phyloP scores from a whole-genome alignment of 495 filamentous ascomycete genomes.

The Penicillium parvum region DNA sequence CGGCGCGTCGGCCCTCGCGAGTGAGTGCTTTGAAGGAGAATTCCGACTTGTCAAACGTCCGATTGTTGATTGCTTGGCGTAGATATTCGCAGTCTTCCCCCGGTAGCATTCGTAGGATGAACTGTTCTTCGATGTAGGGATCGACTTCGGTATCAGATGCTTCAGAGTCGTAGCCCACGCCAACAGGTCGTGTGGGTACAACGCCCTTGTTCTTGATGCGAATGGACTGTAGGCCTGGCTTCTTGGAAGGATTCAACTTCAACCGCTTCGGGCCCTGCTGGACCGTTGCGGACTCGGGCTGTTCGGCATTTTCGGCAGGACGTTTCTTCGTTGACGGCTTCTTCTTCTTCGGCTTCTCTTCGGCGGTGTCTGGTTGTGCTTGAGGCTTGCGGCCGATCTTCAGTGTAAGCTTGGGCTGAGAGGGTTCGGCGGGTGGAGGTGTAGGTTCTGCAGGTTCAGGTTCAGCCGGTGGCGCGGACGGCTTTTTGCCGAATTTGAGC shows the following conservation, averaged over 20 bases:
- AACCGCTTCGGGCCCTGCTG: conserved; percentile 39
- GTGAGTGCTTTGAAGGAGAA: conserved; percentile 76
- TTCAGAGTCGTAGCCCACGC: conserved; percentile 96
- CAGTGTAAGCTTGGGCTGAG: conserved; percentile 46
- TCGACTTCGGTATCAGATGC: conserved; percentile 85
- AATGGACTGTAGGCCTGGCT: conserved; percentile 42
- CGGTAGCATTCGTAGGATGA: conserved; percentile 82
- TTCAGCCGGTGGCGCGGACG: conserved; percentile 24
- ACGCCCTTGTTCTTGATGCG: conserved; percentile 58
- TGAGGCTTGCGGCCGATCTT: conserved; percentile 44
- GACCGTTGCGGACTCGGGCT: conserved; percentile 22
- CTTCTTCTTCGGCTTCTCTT: conserved; percentile 41
- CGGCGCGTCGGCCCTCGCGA: conserved; percentile 65
- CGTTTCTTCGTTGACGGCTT: conserved; percentile 44
- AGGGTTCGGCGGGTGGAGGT: conserved; percentile 27
- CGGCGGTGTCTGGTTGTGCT: conserved; percentile 21
- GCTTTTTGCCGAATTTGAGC: conserved; percentile 46
- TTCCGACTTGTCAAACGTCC: conserved; percentile 62
- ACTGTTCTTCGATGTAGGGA: conserved; percentile 80
- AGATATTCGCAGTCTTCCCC: conserved; percentile 82
- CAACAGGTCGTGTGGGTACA: conserved; percentile 57
- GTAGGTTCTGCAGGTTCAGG: conserved; percentile 27
- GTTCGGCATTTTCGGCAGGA: conserved; percentile 28
- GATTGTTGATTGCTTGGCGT: conserved; percentile 62
- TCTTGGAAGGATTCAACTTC: conserved; percentile 43